Percentiles rank a stretch among this genome's conserved stretches.
Conservation (phyloP, 2,329 filamentous ascomycete genomes). For the Helicocarpus griseus region DNA sequence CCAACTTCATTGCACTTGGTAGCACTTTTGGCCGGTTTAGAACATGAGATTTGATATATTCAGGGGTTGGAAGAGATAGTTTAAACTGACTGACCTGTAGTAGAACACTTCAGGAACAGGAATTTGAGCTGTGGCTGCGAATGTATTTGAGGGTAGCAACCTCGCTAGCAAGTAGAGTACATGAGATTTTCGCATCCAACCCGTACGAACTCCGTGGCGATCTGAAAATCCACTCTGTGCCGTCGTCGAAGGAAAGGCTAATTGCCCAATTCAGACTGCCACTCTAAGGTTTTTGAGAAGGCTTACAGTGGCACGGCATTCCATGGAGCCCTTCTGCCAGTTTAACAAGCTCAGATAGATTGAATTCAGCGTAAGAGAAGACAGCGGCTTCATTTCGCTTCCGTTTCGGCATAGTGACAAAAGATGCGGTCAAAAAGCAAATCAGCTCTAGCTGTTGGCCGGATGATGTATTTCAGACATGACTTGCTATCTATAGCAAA, state of each 20-base stretch:
- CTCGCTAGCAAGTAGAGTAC: slow-evolving; percentile 15
- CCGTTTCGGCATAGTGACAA: too few species aligned
- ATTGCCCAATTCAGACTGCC: slow-evolving; percentile 25
- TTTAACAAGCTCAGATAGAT: neutral
- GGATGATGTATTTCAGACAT: too few species aligned
- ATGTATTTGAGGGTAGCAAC: slow-evolving; percentile 23
- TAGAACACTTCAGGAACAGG: slow-evolving; percentile 23
- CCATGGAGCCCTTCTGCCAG: neutral
- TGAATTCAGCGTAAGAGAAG: too few species aligned
- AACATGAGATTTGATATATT: slow-evolving; percentile 20
- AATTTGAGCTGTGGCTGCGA: slow-evolving; percentile 19
- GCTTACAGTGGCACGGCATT: slow-evolving; percentile 9
- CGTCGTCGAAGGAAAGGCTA: slow-evolving; percentile 22
- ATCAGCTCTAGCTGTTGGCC: too few species aligned
- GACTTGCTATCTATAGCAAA: too few species aligned
- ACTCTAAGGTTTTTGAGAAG: slow-evolving; percentile 15
- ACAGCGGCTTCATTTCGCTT: too few species aligned
- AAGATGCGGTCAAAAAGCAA: too few species aligned
- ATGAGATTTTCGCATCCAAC: slow-evolving; percentile 8
- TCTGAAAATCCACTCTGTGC: slow-evolving; percentile 22
- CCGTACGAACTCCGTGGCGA: slow-evolving; percentile 12
- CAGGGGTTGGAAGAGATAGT: too few species aligned
- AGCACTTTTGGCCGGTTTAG: slow-evolving; percentile 3
- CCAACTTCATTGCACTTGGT: slow-evolving; percentile 19
- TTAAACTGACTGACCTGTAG: too few species aligned